Conservation (phyloP, 2,329 filamentous ascomycete genomes). For the Penicillium psychrosexuale region DNA sequence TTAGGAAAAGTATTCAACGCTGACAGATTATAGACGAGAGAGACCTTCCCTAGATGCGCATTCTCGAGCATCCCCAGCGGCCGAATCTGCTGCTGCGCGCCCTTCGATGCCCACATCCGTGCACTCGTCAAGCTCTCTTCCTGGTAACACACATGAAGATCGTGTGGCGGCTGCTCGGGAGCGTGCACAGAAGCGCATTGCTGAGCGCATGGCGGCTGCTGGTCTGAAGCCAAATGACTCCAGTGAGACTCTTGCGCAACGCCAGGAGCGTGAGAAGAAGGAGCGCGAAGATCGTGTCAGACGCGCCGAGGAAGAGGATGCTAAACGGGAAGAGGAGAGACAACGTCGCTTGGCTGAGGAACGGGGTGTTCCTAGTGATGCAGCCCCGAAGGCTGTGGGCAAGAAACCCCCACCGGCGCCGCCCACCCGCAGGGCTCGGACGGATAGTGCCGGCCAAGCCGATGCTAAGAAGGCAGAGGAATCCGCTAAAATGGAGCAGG, state of each 20-base stretch:
- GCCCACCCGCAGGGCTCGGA: constrained; percentile 68
- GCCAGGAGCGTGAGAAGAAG: constrained; percentile 79
- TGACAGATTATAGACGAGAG: constrained; percentile 46
- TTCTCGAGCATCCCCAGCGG: constrained; percentile 47
- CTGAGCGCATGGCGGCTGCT: constrained; percentile 87
- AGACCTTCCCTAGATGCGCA: constrained; percentile 52
- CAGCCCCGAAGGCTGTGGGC: constrained; percentile 54
- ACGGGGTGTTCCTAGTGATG: constrained; percentile 57
- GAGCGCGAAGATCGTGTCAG: constrained; percentile 84
- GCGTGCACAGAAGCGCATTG: constrained; percentile 95
- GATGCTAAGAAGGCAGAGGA: constrained; percentile 59
- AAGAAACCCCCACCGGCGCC: constrained; percentile 69
- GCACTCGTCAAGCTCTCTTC: constrained; percentile 67
- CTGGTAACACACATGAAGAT: constrained; percentile 89
- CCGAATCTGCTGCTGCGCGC: constrained; percentile 32
- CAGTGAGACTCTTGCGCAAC: constrained; percentile 77
- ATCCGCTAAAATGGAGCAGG: constrained; percentile 62
- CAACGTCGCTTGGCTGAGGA: constrained; percentile 80
- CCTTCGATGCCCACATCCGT: constrained; percentile 48
- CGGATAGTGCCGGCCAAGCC: constrained; percentile 53
- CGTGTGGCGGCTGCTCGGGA: constrained; percentile 94
- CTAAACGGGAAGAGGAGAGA: constrained; percentile 79
- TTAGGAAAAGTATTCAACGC: constrained; percentile 5
- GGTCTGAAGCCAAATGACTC: constrained; percentile 81
- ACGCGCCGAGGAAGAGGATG: constrained; percentile 92